phyloP scores from a whole-genome alignment of 2,329 filamentous ascomycete species.

The Trichoderma atrobrunneum region DNA sequence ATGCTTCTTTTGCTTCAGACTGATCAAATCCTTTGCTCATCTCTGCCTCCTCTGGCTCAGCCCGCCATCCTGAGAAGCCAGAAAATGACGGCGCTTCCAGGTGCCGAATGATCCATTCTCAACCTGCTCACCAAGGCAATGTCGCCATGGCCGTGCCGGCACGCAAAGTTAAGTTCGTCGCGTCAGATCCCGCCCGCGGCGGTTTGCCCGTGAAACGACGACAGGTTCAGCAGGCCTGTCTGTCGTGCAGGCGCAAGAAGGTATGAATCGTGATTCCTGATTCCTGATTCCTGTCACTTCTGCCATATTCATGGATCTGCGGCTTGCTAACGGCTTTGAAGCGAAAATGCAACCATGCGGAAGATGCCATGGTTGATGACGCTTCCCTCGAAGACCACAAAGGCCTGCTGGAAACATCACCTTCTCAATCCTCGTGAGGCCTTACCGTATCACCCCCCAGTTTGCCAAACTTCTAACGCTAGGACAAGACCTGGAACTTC shows the following conservation, averaged over 20 bases:
- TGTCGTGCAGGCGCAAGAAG: slow-evolving; percentile 54
- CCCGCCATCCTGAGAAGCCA: neutral
- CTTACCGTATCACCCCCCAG: neutral
- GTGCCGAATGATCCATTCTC: neutral
- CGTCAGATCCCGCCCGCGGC: slow-evolving; percentile 47
- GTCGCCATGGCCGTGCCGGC: slow-evolving; percentile 25
- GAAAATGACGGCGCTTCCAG: slow-evolving; percentile 11
- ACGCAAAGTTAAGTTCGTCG: slow-evolving; percentile 53
- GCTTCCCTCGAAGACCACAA: slow-evolving; percentile 27
- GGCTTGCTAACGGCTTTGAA: slow-evolving; percentile 21
- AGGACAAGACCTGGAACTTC: slow-evolving; percentile 10
- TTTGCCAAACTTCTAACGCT: neutral
- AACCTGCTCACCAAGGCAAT: slow-evolving; percentile 8
- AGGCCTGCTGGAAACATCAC: slow-evolving; percentile 26
- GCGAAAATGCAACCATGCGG: slow-evolving; percentile 46
- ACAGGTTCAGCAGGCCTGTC: slow-evolving; percentile 58
- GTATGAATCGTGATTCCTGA: slow-evolving; percentile 28
- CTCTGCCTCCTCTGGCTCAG: neutral
- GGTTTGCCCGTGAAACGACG: slow-evolving; percentile 58
- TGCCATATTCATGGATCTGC: neutral
- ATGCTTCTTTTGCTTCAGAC: neutral
- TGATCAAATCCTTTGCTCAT: neutral
- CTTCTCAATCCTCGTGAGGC: slow-evolving; percentile 34
- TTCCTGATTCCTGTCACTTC: neutral
- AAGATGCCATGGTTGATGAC: slow-evolving; percentile 33